Percentiles rank a stretch among this genome's conserved stretches.
phyloP scores from a whole-genome alignment of 345 rosid species.

The Populus simonii region DNA sequence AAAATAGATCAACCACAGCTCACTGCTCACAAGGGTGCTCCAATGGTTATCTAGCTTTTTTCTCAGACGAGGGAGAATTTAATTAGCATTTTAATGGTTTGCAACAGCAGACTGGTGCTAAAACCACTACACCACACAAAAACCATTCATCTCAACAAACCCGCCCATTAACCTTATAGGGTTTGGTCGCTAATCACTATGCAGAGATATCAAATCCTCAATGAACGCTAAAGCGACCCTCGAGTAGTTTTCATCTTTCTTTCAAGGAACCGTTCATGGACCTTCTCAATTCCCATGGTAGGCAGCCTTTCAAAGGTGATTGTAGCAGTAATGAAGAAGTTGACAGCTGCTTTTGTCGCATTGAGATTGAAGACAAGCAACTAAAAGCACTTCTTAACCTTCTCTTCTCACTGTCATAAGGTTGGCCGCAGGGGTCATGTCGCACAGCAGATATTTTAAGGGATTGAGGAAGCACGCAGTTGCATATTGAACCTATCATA shows the following conservation, averaged over 20 bases:
- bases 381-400: constrained; percentile 58
- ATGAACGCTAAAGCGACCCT: neutral
- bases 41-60: neutral
- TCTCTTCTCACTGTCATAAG: constrained; percentile 65
- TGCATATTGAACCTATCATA: constrained; percentile 79
- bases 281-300: constrained; percentile 27
- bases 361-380: constrained; percentile 80
- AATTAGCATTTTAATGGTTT: constrained; percentile 1
- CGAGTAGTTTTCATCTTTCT: constrained; percentile 50
- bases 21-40: neutral
- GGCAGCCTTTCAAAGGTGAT: constrained; percentile 23
- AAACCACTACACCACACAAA: constrained; percentile 3
- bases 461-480: constrained; percentile 84
- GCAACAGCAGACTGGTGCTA: neutral
- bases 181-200: neutral
- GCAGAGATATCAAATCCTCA: constrained; percentile 2
- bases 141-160: neutral
- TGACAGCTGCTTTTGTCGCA: constrained; percentile 78
- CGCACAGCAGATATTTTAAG: constrained; percentile 60
- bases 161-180: neutral
- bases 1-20: neutral
- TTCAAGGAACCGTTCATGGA: constrained; percentile 58
- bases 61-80: neutral
- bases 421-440: constrained; percentile 58
- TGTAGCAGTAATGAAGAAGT: constrained; percentile 49